Evolutionary conservation across 306 rosid species (phyloP).

Genomic region (Glycine tomentella): DNA sequence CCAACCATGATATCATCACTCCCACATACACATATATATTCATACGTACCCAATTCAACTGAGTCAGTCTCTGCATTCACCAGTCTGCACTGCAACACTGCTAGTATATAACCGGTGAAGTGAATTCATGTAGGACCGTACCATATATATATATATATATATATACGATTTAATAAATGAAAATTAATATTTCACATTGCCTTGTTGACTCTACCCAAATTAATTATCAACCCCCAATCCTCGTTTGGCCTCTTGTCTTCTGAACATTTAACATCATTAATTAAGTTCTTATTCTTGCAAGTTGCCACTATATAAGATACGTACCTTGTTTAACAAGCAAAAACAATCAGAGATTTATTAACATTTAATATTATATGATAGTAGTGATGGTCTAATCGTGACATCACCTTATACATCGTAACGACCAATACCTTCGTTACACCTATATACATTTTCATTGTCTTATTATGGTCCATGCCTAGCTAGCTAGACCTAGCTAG

Average conservation of each 20-base stretch:
- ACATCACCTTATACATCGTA: constrained; percentile 40
- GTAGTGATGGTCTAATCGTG: neutral
- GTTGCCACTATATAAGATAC: constrained; percentile 38
- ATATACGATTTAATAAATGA: neutral
- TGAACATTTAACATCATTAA: neutral
- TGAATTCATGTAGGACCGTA: neutral
- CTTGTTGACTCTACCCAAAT: neutral
- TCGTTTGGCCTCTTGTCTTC: neutral
- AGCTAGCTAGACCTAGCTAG: constrained; percentile 25
- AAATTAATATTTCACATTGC: neutral
- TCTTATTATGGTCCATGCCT: constrained; percentile 28
- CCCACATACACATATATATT: neutral
- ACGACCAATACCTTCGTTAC: neutral
- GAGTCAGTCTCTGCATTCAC: constrained; percentile 9
- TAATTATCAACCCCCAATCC: constrained; percentile 18
- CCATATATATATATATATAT: too few species aligned
- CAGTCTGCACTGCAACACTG: neutral
- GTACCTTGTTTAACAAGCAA: constrained; percentile 59
- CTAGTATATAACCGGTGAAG: neutral
- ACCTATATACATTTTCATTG: neutral
- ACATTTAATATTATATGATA: neutral
- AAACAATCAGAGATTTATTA: neutral
- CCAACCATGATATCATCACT: constrained; percentile 47
- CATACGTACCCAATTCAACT: neutral
- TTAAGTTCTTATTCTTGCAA: constrained; percentile 16